A percentile compares a stretch with the other conserved stretches of the same genome.
phyloP scores from a whole-genome alignment of 1,284 basidiomycete species.

The Serendipita sp. region DNA sequence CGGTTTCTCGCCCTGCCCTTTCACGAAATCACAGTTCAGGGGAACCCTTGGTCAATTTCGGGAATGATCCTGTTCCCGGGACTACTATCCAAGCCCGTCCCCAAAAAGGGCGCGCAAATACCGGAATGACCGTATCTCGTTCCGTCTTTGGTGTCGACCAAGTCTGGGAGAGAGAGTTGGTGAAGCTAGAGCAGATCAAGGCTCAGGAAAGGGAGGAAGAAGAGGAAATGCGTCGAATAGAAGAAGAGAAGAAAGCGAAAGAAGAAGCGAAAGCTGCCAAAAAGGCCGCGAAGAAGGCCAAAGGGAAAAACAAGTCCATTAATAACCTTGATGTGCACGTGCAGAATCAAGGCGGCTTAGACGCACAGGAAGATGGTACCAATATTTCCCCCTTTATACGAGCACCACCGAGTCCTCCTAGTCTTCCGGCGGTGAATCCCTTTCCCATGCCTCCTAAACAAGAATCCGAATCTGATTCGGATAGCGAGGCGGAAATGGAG shows the following conservation, averaged over 20 bases:
- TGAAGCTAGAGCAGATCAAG: conserved; percentile 57
- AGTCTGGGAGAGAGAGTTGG: conserved; percentile 66
- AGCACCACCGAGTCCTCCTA: conserved; percentile 34
- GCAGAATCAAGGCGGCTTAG: conserved; percentile 6
- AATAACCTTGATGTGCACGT: conserved; percentile 17
- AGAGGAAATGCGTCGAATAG: conserved; percentile 30
- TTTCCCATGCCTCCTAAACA: conserved; percentile 29
- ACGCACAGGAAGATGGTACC: conserved; percentile 11
- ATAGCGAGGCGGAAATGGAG: conserved; percentile 61
- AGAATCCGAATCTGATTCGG: conserved; percentile 19
- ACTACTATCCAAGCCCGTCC: conserved; percentile 2
- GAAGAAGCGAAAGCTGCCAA: conserved; percentile 31
- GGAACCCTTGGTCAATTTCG: conserved; percentile 46
- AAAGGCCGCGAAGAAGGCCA: conserved; percentile 24
- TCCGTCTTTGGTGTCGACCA: conserved; percentile 77
- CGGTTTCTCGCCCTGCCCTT: conserved; percentile 24
- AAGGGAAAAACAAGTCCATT: conserved; percentile 27
- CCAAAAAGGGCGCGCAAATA: conserved; percentile 7
- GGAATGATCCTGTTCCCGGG: conserved; percentile 27
- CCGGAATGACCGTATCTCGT: conserved; percentile 28
- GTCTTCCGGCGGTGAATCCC: conserved; percentile 31
- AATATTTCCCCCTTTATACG: conserved; percentile 2
- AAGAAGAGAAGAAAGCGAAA: conserved; percentile 40
- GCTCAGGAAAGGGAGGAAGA: conserved; percentile 40
- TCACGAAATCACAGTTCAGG: conserved; percentile 35